These are phyloP conservation scores for Wallacemonas sp. DNA, from an alignment of 208 protist genomes.

Conservation along the genomic window DNA sequence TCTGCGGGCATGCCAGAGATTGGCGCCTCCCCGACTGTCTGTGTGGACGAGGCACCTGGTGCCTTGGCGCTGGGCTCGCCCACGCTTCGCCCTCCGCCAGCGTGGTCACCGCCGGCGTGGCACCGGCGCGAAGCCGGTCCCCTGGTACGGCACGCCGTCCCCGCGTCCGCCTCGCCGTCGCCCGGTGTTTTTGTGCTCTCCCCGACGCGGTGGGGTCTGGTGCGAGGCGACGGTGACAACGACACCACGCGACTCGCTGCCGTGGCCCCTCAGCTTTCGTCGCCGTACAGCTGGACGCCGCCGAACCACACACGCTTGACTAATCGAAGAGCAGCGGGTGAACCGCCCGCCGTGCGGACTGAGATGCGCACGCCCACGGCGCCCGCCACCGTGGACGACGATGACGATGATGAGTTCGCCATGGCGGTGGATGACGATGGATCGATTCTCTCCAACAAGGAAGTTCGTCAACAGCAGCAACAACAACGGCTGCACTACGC, in stretches of 20 bases:
- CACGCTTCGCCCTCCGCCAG: not conserved
- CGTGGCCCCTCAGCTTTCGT: too few relatives aligned
- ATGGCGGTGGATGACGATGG: slow-evolving; percentile 5
- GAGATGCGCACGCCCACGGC: too few relatives aligned
- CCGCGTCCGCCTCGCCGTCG: not conserved
- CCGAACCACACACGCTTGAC: too few relatives aligned
- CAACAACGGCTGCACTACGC: not conserved
- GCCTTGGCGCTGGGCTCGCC: not conserved
- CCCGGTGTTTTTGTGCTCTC: too few relatives aligned
- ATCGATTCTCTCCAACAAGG: slow-evolving; percentile 5
- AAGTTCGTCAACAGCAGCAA: not conserved
- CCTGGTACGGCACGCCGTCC: not conserved
- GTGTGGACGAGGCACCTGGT: too few relatives aligned
- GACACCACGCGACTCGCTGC: not conserved
- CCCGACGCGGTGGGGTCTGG: too few relatives aligned
- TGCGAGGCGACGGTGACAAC: not conserved
- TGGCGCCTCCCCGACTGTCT: too few relatives aligned
- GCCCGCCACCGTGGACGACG: slow-evolving; percentile 1
- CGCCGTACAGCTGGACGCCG: too few relatives aligned
- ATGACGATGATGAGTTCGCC: slow-evolving; percentile 1
- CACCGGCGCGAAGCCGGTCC: not conserved
- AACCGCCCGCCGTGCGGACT: too few relatives aligned
- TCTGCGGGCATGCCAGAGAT: too few relatives aligned
- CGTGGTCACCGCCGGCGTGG: not conserved
- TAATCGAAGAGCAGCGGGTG: too few relatives aligned